A percentile compares a stretch with the other conserved stretches of the same genome.
Evolutionary conservation across 2,329 filamentous ascomycete genomes (phyloP).

Genomic region (Rhinocladiella mackenziei): DNA sequence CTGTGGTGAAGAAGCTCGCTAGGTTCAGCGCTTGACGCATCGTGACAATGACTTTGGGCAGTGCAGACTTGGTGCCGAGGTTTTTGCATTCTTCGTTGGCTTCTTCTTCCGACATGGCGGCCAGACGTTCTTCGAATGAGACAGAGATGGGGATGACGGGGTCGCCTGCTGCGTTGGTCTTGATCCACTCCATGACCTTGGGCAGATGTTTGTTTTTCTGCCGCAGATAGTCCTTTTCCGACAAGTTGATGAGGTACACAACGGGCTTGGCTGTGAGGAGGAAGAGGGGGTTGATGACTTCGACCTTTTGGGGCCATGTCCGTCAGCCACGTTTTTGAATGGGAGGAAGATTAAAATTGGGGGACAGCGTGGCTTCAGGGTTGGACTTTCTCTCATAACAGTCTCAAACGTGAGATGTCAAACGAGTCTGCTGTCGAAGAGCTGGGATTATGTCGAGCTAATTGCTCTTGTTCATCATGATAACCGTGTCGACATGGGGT

Average conservation of each 20-base stretch:
- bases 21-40: slow-evolving; percentile 92
- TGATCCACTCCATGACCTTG: slow-evolving; percentile 93
- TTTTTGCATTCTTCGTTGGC: slow-evolving; percentile 82
- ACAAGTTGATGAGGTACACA: slow-evolving; percentile 94
- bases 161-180: slow-evolving; percentile 80
- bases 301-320: too few species aligned
- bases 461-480: slow-evolving; percentile 98
- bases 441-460: slow-evolving; percentile 98
- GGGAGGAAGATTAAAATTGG: slow-evolving; percentile 13
- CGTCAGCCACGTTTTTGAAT: too few species aligned
- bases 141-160: slow-evolving; percentile 92
- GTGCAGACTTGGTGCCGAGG: slow-evolving; percentile 76
- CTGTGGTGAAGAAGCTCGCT: slow-evolving; percentile 94
- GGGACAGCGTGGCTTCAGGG: slow-evolving; percentile 53
- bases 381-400: slow-evolving; percentile 79
- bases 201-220: slow-evolving; percentile 99
- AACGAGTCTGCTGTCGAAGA: slow-evolving; percentile 82
- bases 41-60: slow-evolving; percentile 85
- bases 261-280: slow-evolving; percentile 95
- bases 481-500: slow-evolving; percentile 35
- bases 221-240: slow-evolving; percentile 92
- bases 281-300: slow-evolving; percentile 94
- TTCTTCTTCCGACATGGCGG: slow-evolving; percentile 70
- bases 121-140: slow-evolving; percentile 86
- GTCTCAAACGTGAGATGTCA: slow-evolving; percentile 66